Evolutionary conservation across 176 grass and related monocot species (phyloP), one percentile per base, ranked within the genome.

Genomic region (Oryza brachyantha): DNA sequence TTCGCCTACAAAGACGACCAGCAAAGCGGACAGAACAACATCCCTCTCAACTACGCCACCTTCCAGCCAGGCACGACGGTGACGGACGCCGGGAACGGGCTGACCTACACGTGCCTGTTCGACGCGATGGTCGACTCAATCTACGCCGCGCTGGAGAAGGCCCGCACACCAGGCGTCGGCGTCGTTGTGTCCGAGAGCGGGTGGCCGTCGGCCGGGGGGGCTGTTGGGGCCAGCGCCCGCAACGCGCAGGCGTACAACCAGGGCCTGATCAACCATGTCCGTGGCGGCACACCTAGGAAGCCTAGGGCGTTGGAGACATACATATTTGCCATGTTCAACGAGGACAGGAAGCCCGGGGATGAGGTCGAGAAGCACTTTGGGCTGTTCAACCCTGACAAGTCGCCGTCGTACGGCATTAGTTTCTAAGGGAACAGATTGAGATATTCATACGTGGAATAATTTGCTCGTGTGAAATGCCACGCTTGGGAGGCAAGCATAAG

Each of bases 101-200:
- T 64, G 27, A 75, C 57, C 6, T 94, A 94, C 39, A 83, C 81
- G 76, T 88, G 91, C 68, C 66, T 84, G 10, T 86, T 94, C 21
- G 85, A 91, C 28, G 83, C 88, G 3, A 64, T 80, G 12, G 75
- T 94, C 46, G 92, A 94, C 68, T 79, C 88, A 26, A 39, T 86
- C 27, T 91, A 94, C 50, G 57, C 75, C 11, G 85, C 88, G 10
- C 67, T 94, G 39, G 79, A 71, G 60, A 91, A 43, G 71, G 83
- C 75, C 3, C 86, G 79, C 4, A 83, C 85, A 0, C 26, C 25
- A 1, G 13, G 16, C 17, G 88, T 90, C 28, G 9, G 28, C 24
- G 72, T 90, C 26, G 88, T 90, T 13, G 87, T 90, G 67, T 93
- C 91, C 28, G 85, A 90, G 85, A 88, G 81, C 25, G 91, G 85